These are phyloP conservation scores for Amanita inopinata DNA, from an alignment of 768 basidiomycete species.

Conservation along the genomic window DNA sequence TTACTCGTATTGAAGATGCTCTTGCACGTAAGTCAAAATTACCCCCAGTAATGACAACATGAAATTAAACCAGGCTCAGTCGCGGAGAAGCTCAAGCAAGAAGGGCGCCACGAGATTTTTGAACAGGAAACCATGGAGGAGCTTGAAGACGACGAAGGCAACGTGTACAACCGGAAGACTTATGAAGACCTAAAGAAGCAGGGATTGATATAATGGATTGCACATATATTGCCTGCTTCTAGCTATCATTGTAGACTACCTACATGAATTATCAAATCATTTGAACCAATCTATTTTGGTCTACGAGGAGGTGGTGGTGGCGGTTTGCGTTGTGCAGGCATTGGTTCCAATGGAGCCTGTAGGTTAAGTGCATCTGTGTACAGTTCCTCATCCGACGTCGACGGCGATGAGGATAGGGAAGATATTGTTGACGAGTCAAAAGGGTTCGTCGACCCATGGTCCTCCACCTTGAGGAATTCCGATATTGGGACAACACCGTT, in stretches of 20 bases:
- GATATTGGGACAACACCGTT: conserved; percentile 41
- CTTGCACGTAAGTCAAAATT: conserved; percentile 62
- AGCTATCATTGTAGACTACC: conserved; percentile 8
- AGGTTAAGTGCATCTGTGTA: conserved; percentile 66
- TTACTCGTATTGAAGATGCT: conserved; percentile 94
- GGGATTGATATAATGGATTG: conserved; percentile 56
- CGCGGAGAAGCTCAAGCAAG: conserved; percentile 94
- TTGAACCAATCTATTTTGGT: conserved; percentile 11
- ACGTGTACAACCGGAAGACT: conserved; percentile 97
- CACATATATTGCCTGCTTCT: conserved; percentile 10
- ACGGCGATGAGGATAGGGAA: conserved; percentile 62
- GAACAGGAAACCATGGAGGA: conserved; percentile 96
- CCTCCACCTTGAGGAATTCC: conserved; percentile 24
- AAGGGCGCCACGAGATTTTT: conserved; percentile 91
- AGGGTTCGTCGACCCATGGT: conserved; percentile 39
- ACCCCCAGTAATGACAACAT: background rate
- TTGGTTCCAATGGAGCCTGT: conserved; percentile 61
- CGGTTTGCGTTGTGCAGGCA: conserved; percentile 30
- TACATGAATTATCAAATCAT: background rate
- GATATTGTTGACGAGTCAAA: conserved; percentile 65
- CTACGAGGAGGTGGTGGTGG: conserved; percentile 37
- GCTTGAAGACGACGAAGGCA: conserved; percentile 95
- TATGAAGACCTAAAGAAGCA: conserved; percentile 96
- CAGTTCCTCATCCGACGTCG: conserved; percentile 79
- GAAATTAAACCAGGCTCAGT: conserved; percentile 40